Conservation (phyloP, 2,329 filamentous ascomycete species). For the Ceratocystis variospora region DNA sequence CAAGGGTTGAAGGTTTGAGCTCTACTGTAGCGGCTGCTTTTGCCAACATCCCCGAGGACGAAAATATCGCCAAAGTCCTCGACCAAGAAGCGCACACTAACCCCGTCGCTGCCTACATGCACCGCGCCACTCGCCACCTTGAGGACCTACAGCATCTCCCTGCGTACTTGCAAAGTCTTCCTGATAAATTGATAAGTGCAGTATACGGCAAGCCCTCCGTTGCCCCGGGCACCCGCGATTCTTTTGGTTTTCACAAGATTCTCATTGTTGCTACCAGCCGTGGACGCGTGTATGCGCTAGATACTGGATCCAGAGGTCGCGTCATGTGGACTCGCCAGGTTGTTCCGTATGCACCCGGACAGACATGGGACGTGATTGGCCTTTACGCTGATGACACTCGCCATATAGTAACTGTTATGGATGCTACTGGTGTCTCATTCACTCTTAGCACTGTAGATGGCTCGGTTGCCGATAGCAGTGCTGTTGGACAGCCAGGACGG, state of each 20-base stretch:
- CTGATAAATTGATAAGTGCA: slow-evolving; percentile 51
- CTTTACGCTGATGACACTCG: slow-evolving; percentile 47
- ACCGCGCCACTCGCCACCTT: slow-evolving; percentile 70
- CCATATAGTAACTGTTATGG: slow-evolving; percentile 44
- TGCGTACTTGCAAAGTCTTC: slow-evolving; percentile 55
- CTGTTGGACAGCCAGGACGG: slow-evolving; percentile 29
- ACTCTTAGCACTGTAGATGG: slow-evolving; percentile 42
- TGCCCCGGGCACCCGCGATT: slow-evolving; percentile 42
- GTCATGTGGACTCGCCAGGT: slow-evolving; percentile 63
- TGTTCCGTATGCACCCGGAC: slow-evolving; percentile 39
- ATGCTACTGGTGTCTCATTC: slow-evolving; percentile 47
- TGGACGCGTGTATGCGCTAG: slow-evolving; percentile 66
- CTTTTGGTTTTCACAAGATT: slow-evolving; percentile 80
- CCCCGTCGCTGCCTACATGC: slow-evolving; percentile 66
- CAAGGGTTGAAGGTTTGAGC: slow-evolving; percentile 67
- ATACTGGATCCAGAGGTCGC: slow-evolving; percentile 58
- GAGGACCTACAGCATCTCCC: slow-evolving; percentile 66
- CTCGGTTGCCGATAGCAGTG: slow-evolving; percentile 32
- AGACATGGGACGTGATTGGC: slow-evolving; percentile 52
- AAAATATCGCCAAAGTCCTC: slow-evolving; percentile 64
- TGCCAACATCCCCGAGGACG: slow-evolving; percentile 60
- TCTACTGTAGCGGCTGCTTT: slow-evolving; percentile 66
- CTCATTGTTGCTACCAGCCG: slow-evolving; percentile 66
- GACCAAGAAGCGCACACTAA: slow-evolving; percentile 79
- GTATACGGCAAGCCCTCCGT: slow-evolving; percentile 41